Percentiles rank a stretch among this genome's conserved stretches.
phyloP scores from a whole-genome alignment of 148 eudicot genomes.

The Camellia sinensis region DNA sequence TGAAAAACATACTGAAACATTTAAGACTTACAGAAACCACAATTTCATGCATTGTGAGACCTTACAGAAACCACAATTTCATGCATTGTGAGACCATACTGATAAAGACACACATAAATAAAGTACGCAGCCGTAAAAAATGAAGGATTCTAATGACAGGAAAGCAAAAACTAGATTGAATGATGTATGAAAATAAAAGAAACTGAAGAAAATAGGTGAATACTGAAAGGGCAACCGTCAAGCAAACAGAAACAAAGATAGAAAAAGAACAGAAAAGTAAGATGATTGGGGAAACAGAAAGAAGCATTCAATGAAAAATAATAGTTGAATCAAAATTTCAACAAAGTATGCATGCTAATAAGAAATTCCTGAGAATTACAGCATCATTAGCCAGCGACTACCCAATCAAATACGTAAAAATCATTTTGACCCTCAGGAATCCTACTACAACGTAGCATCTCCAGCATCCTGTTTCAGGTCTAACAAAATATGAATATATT shows the following conservation, averaged over 20 bases:
- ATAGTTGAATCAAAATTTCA: not conserved
- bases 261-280: not conserved
- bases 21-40: not conserved
- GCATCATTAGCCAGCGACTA: not conserved
- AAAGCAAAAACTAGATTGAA: not conserved
- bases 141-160: no score
- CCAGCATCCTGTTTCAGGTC: not conserved
- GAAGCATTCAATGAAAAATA: not conserved
- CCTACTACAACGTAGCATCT: not conserved
- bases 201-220: not conserved
- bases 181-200: not conserved
- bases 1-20: not conserved
- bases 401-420: no score
- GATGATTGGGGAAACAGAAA: constrained; percentile 1
- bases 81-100: no score
- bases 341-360: not conserved
- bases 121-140: no score
- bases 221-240: not conserved
- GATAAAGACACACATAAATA: not conserved
- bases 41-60: no score
- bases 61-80: no score
- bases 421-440: not conserved
- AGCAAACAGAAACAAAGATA: no score
- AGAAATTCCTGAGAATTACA: not conserved
- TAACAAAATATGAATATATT: no score